Conservation (phyloP, 495 filamentous ascomycete species). For the Chaetomidium leptoderma region DNA sequence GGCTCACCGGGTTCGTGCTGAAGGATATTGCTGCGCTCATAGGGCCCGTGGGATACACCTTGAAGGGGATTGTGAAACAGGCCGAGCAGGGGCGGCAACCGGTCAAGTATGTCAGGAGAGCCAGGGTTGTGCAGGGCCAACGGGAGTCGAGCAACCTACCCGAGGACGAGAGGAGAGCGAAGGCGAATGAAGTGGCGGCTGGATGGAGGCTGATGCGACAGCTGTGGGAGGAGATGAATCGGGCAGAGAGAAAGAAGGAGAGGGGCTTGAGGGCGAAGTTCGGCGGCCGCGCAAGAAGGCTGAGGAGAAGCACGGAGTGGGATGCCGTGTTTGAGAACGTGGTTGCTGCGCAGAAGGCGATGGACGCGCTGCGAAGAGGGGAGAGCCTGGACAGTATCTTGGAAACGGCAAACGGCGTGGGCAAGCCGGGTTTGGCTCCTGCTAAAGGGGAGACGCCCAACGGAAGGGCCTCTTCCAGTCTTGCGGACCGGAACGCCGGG, state of each 20-base stretch:
- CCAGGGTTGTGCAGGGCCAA: constrained; percentile 47
- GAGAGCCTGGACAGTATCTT: constrained; percentile 30
- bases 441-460: not conserved
- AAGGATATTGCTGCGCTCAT: constrained; percentile 63
- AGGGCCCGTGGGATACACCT: constrained; percentile 59
- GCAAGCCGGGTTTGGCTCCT: not conserved
- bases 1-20: constrained; percentile 66
- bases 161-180: constrained; percentile 28
- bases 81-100: constrained; percentile 45
- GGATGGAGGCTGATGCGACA: constrained; percentile 45
- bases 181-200: constrained; percentile 23
- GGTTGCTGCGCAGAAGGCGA: constrained; percentile 36
- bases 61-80: constrained; percentile 62
- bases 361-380: constrained; percentile 37
- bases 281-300: constrained; percentile 8
- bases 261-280: constrained; percentile 17
- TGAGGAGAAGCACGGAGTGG: constrained; percentile 30
- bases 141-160: constrained; percentile 33
- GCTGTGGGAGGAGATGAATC: constrained; percentile 39
- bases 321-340: constrained; percentile 47
- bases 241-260: constrained; percentile 31
- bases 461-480: not conserved
- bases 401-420: constrained; percentile 13
- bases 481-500: not conserved
- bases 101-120: constrained; percentile 44